A percentile compares a stretch with the other conserved stretches of the same genome.
These are phyloP conservation scores for Brassica juncea DNA, from an alignment of 345 rosid genomes.

Conservation along the genomic window DNA sequence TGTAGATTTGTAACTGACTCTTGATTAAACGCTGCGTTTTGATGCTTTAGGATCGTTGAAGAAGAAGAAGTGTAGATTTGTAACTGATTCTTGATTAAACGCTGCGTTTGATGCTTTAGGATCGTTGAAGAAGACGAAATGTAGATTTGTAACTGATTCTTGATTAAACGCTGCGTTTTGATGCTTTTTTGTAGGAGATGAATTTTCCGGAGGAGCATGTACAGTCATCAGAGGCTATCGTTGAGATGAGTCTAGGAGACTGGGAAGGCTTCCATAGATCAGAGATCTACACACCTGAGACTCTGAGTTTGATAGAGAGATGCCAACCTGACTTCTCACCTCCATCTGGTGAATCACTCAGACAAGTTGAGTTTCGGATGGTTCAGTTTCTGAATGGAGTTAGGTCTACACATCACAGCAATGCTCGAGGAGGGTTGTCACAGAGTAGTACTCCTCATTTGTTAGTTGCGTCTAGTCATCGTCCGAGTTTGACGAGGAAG, in stretches of 20 bases:
- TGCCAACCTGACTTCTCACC: slow-evolving; percentile 87
- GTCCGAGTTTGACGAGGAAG: slow-evolving; percentile 65
- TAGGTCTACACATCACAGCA: slow-evolving; percentile 51
- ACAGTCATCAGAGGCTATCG: slow-evolving; percentile 70
- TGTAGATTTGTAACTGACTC: background rate
- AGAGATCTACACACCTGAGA: slow-evolving; percentile 75
- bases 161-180: background rate
- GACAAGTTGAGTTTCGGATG: slow-evolving; percentile 94
- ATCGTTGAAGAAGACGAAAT: background rate
- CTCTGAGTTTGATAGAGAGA: slow-evolving; percentile 64
- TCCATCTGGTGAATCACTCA: slow-evolving; percentile 88
- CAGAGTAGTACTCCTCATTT: slow-evolving; percentile 6
- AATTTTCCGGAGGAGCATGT: slow-evolving; percentile 69
- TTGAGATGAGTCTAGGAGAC: slow-evolving; percentile 83
- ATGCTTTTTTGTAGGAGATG: slow-evolving; percentile 66
- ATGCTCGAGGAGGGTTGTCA: slow-evolving; percentile 53
- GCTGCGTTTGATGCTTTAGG: slow-evolving; percentile 9
- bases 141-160: background rate
- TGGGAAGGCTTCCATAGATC: slow-evolving; percentile 81
- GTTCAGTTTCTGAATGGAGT: slow-evolving; percentile 80
- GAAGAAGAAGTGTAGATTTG: background rate
- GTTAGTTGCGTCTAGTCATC: slow-evolving; percentile 42
- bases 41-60: slow-evolving; percentile 13
- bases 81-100: background rate
- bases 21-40: background rate